Base-by-base conservation (phyloP, 495 filamentous ascomycete species). In the Tuber melanosporum region DNA sequence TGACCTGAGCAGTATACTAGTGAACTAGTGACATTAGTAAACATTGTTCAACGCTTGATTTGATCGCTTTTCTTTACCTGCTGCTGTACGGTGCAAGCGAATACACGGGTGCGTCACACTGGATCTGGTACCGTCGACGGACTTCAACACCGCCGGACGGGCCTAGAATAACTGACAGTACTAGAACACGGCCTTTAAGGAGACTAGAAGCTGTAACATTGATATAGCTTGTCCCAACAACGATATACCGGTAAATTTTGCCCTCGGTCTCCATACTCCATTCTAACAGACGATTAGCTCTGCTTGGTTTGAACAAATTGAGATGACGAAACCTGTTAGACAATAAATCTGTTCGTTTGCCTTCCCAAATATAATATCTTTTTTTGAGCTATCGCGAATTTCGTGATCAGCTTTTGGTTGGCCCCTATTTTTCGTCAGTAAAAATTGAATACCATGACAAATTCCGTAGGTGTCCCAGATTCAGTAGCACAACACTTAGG, bases 341-440 rank as follows among this genome's bases (percentile, higher is more conserved):
- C 81, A 80, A 72, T 81, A 83, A 15, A 83, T 83, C 42, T 83
- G 82, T 22, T 83, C 82, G 32, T 83, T 82, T 26, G 82, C 76
- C 45, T 78, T 83, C 42, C 79, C 79, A 74, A 83, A 83, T 12
- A 83, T 83, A 57, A 74, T 39, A 46, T 81, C 77, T 46, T 77
- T 76, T 47, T 74, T 81, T 52, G 74, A 72, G 45, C 73, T 79
- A 52, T 83, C 82, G n/a, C 75, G 74, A 45, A 83, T 78, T 62
- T 83, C 81, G 32, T 70, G 43, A 41, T 82, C 81, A 43, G 76
- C 78, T 45, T 32, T 77, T 46, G 78, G 71, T 42, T 81, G 74
- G 12, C 80, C 80, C 46, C 80, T 82, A 71, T 42, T 79, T 36
- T 3, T 75, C 74, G 57, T 66, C 26, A 66, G 57, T 7, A 66